Evolutionary conservation across 345 rosid species (phyloP).

Genomic region (Lepidium sativum): DNA sequence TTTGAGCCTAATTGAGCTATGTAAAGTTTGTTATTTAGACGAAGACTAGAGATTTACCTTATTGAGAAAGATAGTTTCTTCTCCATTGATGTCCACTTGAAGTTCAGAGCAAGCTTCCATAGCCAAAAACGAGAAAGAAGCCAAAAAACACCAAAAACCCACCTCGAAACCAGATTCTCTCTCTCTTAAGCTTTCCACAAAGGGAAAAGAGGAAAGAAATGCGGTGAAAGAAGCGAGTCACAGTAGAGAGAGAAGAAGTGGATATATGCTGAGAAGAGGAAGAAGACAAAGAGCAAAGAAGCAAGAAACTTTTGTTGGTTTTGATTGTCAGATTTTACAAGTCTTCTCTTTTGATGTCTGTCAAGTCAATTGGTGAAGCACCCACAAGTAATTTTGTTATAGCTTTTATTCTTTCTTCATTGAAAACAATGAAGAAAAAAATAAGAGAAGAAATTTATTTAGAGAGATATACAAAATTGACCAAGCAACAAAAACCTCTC

Average conservation of each 20-base stretch:
- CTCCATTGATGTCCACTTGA: slow-evolving; percentile 91
- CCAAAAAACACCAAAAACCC: slow-evolving; percentile 8
- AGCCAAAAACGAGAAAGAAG: slow-evolving; percentile 25
- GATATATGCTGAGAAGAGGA: slow-evolving; percentile 34
- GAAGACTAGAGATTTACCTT: slow-evolving; percentile 40
- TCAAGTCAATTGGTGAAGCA: slow-evolving; percentile 33
- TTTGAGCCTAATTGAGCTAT: not conserved
- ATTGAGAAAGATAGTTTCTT: slow-evolving; percentile 68
- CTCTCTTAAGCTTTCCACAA: not conserved
- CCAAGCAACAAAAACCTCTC: slow-evolving; percentile 24
- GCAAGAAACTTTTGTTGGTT: slow-evolving; percentile 26
- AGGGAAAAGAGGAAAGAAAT: slow-evolving; percentile 24
- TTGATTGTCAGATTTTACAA: slow-evolving; percentile 22
- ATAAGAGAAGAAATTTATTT: not conserved
- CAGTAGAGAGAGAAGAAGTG: slow-evolving; percentile 20
- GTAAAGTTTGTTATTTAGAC: not conserved
- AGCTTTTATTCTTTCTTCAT: slow-evolving; percentile 22
- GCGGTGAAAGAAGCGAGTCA: slow-evolving; percentile 22
- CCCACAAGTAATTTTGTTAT: slow-evolving; percentile 19
- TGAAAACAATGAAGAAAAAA: not conserved
- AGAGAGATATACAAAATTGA: slow-evolving; percentile 4
- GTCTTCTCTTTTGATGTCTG: slow-evolving; percentile 8
- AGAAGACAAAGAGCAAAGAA: slow-evolving; percentile 48
- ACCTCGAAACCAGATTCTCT: slow-evolving; percentile 27
- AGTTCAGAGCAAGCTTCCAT: slow-evolving; percentile 80